A percentile compares a stretch with the other conserved stretches of the same genome.
These are phyloP conservation scores for Mycena latifolia DNA, from an alignment of 768 basidiomycete species.

Conservation along the genomic window DNA sequence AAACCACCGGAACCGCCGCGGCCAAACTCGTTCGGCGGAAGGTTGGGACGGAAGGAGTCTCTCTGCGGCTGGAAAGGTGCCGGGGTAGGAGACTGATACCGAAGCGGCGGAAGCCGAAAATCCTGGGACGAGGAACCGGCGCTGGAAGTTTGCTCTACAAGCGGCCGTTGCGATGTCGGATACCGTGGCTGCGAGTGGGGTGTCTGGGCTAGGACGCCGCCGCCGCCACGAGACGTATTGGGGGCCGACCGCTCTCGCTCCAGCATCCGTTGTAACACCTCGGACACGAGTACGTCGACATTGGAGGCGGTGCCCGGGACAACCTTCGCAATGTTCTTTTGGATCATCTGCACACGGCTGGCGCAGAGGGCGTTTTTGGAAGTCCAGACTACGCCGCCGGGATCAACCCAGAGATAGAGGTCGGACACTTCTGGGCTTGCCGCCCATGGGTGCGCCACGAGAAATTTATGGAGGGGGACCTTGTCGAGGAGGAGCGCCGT, in stretches of 20 bases:
- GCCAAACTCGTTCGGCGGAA: no score
- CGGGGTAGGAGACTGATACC: no score
- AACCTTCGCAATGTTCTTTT: neutral
- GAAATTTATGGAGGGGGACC: slow-evolving; percentile 18
- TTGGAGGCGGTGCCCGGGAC: slow-evolving; percentile 1
- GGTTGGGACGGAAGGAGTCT: neutral
- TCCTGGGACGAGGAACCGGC: neutral
- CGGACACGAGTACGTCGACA: slow-evolving; percentile 23
- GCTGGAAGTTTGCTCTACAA: neutral
- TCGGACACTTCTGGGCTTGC: slow-evolving; percentile 22
- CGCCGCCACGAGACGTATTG: neutral
- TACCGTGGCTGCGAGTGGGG: no score
- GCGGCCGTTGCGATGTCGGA: no score
- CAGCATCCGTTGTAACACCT: slow-evolving; percentile 25
- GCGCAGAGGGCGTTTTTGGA: slow-evolving; percentile 22
- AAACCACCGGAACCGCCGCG: neutral
- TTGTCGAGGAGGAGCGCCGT: slow-evolving; percentile 21
- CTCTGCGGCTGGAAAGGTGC: neutral
- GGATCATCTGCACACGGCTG: slow-evolving; percentile 13
- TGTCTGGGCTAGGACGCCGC: neutral
- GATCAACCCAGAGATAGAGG: slow-evolving; percentile 31
- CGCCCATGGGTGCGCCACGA: slow-evolving; percentile 30
- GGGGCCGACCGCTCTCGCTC: slow-evolving; percentile 1
- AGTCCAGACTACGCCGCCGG: slow-evolving; percentile 25
- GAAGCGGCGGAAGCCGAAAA: neutral